Evolutionary conservation across 495 filamentous ascomycete species (phyloP).

Genomic region (Cercophora samala): DNA sequence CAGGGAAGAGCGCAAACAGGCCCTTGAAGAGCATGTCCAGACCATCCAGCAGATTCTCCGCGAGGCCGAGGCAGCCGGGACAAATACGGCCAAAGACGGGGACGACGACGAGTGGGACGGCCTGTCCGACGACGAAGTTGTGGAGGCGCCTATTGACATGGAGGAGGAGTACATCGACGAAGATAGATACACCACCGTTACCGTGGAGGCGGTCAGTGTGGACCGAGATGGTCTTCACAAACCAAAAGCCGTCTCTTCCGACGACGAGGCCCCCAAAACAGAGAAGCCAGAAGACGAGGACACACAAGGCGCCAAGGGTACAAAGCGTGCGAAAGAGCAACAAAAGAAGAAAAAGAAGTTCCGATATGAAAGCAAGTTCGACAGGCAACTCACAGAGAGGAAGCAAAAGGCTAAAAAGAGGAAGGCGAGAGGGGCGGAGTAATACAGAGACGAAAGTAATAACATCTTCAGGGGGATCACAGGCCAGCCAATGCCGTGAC

Average conservation of each 20-base stretch:
- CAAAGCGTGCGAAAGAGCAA: conserved; percentile 52
- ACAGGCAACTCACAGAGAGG: conserved; percentile 62
- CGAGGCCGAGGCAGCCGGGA: conserved; percentile 50
- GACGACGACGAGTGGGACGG: conserved; percentile 54
- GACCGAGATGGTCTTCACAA: conserved; percentile 66
- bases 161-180: conserved; percentile 97
- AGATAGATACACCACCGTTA: conserved; percentile 90
- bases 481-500: background rate
- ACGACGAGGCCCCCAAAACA: conserved; percentile 44
- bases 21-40: conserved; percentile 74
- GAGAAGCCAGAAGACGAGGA: conserved; percentile 33
- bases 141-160: conserved; percentile 56
- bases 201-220: conserved; percentile 83
- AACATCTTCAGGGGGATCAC: background rate
- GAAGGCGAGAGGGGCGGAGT: conserved; percentile 18
- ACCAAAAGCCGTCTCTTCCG: conserved; percentile 42
- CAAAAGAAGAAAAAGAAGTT: conserved; percentile 86
- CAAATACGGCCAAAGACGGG: conserved; percentile 30
- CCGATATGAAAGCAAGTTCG: conserved; percentile 78
- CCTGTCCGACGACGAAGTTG: conserved; percentile 52
- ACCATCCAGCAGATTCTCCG: conserved; percentile 63
- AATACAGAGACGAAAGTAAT: background rate
- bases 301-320: conserved; percentile 26
- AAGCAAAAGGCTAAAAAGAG: conserved; percentile 65
- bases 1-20: conserved; percentile 71